phyloP scores from a whole-genome alignment of 805 yeast genomes.

The Candida corydali region DNA sequence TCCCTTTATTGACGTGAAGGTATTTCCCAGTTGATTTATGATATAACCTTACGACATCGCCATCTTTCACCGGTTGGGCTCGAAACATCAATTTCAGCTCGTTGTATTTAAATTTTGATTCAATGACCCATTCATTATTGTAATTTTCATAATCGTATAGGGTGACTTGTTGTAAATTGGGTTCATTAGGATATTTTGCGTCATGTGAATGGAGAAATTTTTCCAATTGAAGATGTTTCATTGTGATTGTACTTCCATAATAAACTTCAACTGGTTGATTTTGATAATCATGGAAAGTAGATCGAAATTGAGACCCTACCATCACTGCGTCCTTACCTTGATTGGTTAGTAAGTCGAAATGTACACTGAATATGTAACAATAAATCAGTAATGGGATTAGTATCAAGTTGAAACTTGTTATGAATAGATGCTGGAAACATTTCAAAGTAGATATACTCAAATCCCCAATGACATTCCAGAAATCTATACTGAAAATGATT shows the following conservation, averaged over 20 bases:
- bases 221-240: slow-evolving; percentile 69
- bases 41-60: slow-evolving; percentile 58
- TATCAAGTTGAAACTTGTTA: slow-evolving; percentile 41
- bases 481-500: slow-evolving; percentile 39
- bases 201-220: slow-evolving; percentile 80
- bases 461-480: slow-evolving; percentile 75
- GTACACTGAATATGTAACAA: slow-evolving; percentile 51
- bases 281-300: slow-evolving; percentile 45
- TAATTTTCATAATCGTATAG: slow-evolving; percentile 56
- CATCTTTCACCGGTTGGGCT: slow-evolving; percentile 42
- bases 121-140: slow-evolving; percentile 75
- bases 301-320: slow-evolving; percentile 66
- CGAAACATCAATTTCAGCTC: slow-evolving; percentile 37
- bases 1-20: slow-evolving; percentile 58
- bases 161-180: slow-evolving; percentile 76
- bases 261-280: slow-evolving; percentile 58
- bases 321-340: slow-evolving; percentile 58
- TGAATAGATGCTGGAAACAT: slow-evolving; percentile 37
- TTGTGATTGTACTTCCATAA: slow-evolving; percentile 65
- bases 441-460: slow-evolving; percentile 37
- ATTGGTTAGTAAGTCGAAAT: slow-evolving; percentile 43
- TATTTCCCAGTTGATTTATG: slow-evolving; percentile 68
- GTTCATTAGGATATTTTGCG: slow-evolving; percentile 57
- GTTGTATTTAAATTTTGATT: slow-evolving; percentile 31
- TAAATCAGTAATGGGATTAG: slow-evolving; percentile 58